phyloP scores from a whole-genome alignment of 352 stramenopile genomes.

The Globisporangium viniferum region DNA sequence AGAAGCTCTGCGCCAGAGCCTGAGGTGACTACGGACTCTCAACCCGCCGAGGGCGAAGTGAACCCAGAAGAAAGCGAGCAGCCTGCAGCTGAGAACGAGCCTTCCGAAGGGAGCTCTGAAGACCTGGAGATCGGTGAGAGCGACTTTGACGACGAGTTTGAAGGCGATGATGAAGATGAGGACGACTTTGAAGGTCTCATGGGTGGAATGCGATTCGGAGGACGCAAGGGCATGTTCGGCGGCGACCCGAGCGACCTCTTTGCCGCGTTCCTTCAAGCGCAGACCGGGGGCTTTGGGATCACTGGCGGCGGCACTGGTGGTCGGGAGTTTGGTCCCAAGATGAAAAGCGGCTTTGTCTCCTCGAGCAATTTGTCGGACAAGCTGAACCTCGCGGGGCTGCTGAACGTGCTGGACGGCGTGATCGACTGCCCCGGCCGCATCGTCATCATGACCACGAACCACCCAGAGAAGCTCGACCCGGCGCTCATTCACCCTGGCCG shows the following conservation, averaged over 20 bases:
- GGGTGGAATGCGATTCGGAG: neutral
- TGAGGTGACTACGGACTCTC: neutral
- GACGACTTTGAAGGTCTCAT: neutral
- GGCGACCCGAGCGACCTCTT: neutral
- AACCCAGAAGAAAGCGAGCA: constrained; percentile 3
- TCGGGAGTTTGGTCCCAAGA: neutral
- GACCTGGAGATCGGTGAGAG: constrained; percentile 6
- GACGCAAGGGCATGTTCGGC: neutral
- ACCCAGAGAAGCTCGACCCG: constrained; percentile 86
- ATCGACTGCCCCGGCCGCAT: constrained; percentile 77
- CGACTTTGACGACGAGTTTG: constrained; percentile 1
- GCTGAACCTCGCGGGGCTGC: constrained; percentile 62
- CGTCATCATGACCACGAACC: constrained; percentile 89
- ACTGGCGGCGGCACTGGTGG: neutral
- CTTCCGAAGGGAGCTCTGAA: neutral
- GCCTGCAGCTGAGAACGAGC: constrained; percentile 3
- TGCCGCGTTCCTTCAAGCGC: neutral
- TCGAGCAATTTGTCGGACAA: constrained; percentile 22
- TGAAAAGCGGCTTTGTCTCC: constrained; percentile 5
- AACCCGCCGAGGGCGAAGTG: neutral
- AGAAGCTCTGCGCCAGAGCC: neutral
- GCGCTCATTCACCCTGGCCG: constrained; percentile 82
- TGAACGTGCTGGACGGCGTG: constrained; percentile 85
- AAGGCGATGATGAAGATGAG: neutral
- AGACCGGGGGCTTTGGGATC: neutral